Percentiles rank a stretch among this genome's conserved stretches.
Evolutionary conservation across 108 stramenopile species (phyloP).

Genomic region (Conticribra weissflogii): DNA sequence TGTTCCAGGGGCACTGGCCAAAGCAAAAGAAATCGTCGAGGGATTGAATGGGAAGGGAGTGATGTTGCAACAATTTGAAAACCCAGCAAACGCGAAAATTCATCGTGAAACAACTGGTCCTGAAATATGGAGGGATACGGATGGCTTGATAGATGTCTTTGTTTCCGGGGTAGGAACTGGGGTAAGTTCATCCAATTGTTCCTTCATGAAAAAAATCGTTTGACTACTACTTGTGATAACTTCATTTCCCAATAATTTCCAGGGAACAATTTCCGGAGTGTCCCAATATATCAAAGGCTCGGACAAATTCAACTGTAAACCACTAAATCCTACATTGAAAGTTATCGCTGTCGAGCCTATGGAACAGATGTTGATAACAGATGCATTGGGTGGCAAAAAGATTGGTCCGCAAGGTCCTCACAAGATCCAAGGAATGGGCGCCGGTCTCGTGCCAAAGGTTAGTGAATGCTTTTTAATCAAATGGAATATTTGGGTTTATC

Average conservation of each 20-base stretch:
- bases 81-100: conserved; percentile 91
- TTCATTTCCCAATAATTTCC: too few relatives aligned
- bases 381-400: conserved; percentile 71
- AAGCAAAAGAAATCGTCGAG: conserved; percentile 69
- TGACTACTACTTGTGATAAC: too few relatives aligned
- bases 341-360: conserved; percentile 77
- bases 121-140: conserved; percentile 78
- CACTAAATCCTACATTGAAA: conserved; percentile 70
- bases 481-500: conserved; percentile 8
- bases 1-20: conserved; percentile 80
- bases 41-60: conserved; percentile 53
- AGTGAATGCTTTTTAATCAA: conserved; percentile 74
- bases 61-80: conserved; percentile 92
- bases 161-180: conserved; percentile 89
- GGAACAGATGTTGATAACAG: conserved; percentile 43
- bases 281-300: too few relatives aligned
- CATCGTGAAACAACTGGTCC: conserved; percentile 86
- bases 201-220: too few relatives aligned
- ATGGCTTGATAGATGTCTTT: conserved; percentile 80
- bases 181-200: conserved; percentile 81
- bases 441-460: conserved; percentile 86
- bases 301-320: conserved; percentile 67
- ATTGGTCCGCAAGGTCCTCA: conserved; percentile 68
- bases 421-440: conserved; percentile 92
- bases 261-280: too few relatives aligned